Percentiles rank a stretch among this genome's conserved stretches.
phyloP scores from a whole-genome alignment of 805 yeast genomes.

The Kodamaea hsintzibuensis region DNA sequence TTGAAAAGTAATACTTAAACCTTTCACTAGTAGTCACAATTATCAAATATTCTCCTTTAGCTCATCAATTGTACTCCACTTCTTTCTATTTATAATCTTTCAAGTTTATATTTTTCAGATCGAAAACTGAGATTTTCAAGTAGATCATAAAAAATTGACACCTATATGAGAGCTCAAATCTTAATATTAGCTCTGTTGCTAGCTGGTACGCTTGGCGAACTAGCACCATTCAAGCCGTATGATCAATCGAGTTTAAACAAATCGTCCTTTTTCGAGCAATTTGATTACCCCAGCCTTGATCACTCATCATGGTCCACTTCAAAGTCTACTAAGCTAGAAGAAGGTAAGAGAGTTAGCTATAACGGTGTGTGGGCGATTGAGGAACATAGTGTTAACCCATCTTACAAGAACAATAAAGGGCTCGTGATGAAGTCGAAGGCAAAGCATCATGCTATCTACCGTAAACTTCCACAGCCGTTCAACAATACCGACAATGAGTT shows the following conservation, averaged over 20 bases:
- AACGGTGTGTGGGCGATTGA: constrained; percentile 78
- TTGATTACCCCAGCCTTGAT: constrained; percentile 29
- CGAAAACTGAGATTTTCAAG: neutral
- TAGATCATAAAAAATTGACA: neutral
- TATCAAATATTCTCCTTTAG: too few relatives aligned
- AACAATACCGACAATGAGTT: constrained; percentile 63
- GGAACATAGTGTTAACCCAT: constrained; percentile 54
- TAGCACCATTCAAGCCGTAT: neutral
- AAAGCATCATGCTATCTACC: constrained; percentile 80
- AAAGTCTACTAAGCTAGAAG: constrained; percentile 39
- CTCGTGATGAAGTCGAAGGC: constrained; percentile 75
- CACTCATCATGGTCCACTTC: constrained; percentile 52
- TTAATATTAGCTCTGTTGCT: constrained; percentile 2
- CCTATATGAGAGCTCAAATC: constrained; percentile 1
- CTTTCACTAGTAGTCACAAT: too few relatives aligned
- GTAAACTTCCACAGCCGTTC: constrained; percentile 55
- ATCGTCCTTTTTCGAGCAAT: constrained; percentile 66
- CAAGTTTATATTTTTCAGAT: neutral
- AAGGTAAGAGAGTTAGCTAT: constrained; percentile 52
- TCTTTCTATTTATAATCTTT: neutral
- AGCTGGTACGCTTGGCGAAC: neutral
- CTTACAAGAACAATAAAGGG: constrained; percentile 67
- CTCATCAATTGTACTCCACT: too few relatives aligned
- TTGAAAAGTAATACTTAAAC: too few relatives aligned
- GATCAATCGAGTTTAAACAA: constrained; percentile 19